A percentile compares a stretch with the other conserved stretches of the same genome.
These are phyloP conservation scores for Pisolithus tinctorius DNA, from an alignment of 768 basidiomycete genomes.

Conservation along the genomic window DNA sequence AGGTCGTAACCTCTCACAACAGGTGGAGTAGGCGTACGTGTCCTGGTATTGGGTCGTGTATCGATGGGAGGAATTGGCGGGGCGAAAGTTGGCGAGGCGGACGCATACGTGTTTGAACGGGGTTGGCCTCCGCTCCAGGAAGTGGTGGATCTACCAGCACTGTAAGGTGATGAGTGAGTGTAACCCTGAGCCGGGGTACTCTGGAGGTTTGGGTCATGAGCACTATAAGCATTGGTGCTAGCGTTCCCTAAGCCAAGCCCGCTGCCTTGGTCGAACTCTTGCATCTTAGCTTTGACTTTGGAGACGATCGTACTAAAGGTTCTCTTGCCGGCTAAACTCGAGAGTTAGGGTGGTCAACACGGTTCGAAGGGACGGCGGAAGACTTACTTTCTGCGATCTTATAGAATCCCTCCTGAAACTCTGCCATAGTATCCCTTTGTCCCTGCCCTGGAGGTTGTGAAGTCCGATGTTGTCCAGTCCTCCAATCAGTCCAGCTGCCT, in stretches of 20 bases:
- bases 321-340: slow-evolving; percentile 59
- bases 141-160: background rate
- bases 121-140: slow-evolving; percentile 9
- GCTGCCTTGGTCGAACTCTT: slow-evolving; percentile 60
- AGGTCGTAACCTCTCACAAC: slow-evolving; percentile 20
- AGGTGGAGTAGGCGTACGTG: slow-evolving; percentile 32
- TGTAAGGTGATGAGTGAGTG: background rate
- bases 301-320: slow-evolving; percentile 65
- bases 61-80: slow-evolving; percentile 8
- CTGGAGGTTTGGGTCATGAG: background rate
- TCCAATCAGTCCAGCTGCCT: slow-evolving; percentile 1
- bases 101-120: slow-evolving; percentile 7
- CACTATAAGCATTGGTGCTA: background rate
- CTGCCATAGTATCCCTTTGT: slow-evolving; percentile 50
- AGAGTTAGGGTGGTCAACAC: background rate
- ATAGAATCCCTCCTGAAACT: slow-evolving; percentile 68
- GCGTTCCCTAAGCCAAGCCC: slow-evolving; percentile 6
- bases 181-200: slow-evolving; percentile 1
- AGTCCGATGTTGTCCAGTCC: slow-evolving; percentile 7
- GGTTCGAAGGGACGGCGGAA: background rate
- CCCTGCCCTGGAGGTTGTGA: slow-evolving; percentile 10
- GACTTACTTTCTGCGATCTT: slow-evolving; percentile 73
- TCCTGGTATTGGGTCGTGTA: slow-evolving; percentile 18
- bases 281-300: slow-evolving; percentile 79
- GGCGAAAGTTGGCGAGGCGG: slow-evolving; percentile 5